phyloP scores from a whole-genome alignment of 371 early-diverging fungal species.

The Syncephalastrum sp. region DNA sequence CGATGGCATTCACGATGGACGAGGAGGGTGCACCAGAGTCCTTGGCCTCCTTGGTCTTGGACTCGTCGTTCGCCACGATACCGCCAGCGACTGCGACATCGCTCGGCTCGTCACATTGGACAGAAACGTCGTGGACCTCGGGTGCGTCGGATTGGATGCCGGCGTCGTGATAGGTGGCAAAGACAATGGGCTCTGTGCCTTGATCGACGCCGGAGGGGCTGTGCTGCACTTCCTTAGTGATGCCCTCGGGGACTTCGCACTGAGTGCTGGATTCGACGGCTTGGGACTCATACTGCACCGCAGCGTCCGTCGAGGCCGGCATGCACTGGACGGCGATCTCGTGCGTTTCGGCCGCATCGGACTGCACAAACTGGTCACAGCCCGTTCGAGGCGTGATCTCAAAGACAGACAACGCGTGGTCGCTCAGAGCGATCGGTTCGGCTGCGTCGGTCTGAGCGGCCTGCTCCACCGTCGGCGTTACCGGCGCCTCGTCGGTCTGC shows the following conservation, averaged over 20 bases:
- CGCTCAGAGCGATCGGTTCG: background rate
- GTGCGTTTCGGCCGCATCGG: conserved; percentile 10
- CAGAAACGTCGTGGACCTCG: conserved; percentile 1
- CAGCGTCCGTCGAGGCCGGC: background rate
- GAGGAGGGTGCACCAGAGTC: background rate
- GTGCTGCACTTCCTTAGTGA: conserved; percentile 15
- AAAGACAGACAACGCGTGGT: background rate
- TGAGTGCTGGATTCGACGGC: background rate
- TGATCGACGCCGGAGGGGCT: background rate
- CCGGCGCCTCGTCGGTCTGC: background rate
- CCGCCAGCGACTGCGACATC: background rate
- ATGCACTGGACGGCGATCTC: conserved; percentile 6
- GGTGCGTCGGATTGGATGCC: conserved; percentile 11
- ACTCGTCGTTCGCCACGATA: too few species aligned
- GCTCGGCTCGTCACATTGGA: conserved; percentile 5
- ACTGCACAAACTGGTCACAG: conserved; percentile 9
- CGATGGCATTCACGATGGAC: conserved; percentile 5
- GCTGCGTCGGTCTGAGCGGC: conserved; percentile 17
- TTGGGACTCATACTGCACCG: conserved; percentile 4
- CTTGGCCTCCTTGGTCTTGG: background rate
- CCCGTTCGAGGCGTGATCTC: conserved; percentile 9
- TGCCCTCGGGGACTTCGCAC: background rate
- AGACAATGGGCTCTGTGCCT: background rate
- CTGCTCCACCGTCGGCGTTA: background rate
- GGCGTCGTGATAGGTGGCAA: background rate